Conservation (phyloP, 805 yeast genomes). For the Clavispora fructus region DNA sequence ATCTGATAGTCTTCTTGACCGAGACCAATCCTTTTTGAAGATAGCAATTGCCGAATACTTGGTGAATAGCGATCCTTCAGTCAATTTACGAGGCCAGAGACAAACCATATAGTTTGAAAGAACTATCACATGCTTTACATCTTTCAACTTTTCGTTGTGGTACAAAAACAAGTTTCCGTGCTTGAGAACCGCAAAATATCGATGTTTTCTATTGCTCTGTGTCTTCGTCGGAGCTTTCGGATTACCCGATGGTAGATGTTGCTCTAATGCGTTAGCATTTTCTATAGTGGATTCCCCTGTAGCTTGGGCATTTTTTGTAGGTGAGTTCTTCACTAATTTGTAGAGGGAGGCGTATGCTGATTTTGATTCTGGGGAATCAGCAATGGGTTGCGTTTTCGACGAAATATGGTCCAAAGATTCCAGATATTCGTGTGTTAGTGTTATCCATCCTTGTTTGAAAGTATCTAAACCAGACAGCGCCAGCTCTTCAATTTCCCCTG, state of each 20-base stretch:
- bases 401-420: conserved; percentile 43
- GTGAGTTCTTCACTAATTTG: conserved; percentile 43
- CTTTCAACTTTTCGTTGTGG: conserved; percentile 58
- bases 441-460: conserved; percentile 69
- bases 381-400: conserved; percentile 40
- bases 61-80: conserved; percentile 77
- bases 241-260: background rate
- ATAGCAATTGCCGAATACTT: conserved; percentile 76
- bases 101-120: conserved; percentile 65
- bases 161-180: conserved; percentile 89
- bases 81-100: conserved; percentile 76
- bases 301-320: background rate
- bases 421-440: conserved; percentile 72
- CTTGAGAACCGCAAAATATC: conserved; percentile 65
- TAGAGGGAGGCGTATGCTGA: conserved; percentile 60
- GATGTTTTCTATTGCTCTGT: conserved; percentile 43
- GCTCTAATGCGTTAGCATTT: background rate
- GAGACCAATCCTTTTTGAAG: conserved; percentile 41
- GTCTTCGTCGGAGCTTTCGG: conserved; percentile 4
- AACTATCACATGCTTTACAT: conserved; percentile 74
- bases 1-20: conserved; percentile 18
- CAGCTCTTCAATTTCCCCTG: conserved; percentile 61
- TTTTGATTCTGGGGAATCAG: conserved; percentile 38
- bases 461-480: conserved; percentile 59
- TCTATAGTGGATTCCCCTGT: background rate